These are phyloP conservation scores for Discostella pseudostelligera DNA, from an alignment of 108 stramenopile genomes.

Conservation along the genomic window DNA sequence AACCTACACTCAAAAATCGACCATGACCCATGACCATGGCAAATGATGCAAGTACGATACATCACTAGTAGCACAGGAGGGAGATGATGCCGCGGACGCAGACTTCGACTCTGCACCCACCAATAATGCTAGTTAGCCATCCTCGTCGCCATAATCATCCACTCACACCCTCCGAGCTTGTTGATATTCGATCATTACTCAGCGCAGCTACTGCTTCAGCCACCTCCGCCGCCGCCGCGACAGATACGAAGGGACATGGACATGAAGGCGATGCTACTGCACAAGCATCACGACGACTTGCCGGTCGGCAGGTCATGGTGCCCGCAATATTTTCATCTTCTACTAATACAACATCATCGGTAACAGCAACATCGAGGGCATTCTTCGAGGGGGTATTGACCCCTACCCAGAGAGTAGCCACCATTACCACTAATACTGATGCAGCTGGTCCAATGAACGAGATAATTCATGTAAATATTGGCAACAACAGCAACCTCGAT, in stretches of 20 bases:
- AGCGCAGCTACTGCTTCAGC: not conserved
- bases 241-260: not conserved
- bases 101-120: too few species aligned
- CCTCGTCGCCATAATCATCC: too few species aligned
- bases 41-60: too few species aligned
- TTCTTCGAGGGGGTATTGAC: slow-evolving; percentile 43
- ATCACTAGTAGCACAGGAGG: too few species aligned
- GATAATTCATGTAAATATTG: not conserved
- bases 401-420: slow-evolving; percentile 6
- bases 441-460: slow-evolving; percentile 1
- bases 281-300: slow-evolving; percentile 9
- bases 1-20: too few species aligned
- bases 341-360: too few species aligned
- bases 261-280: not conserved
- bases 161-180: too few species aligned
- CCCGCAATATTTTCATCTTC: slow-evolving; percentile 7
- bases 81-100: too few species aligned
- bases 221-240: not conserved
- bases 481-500: slow-evolving; percentile 5
- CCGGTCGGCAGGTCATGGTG: slow-evolving; percentile 34
- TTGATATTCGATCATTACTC: too few species aligned
- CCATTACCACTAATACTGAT: not conserved
- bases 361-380: slow-evolving; percentile 24
- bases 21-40: too few species aligned
- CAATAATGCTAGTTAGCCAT: too few species aligned